Percentiles rank a stretch among this genome's conserved stretches.
phyloP scores from a whole-genome alignment of 2,329 filamentous ascomycete species.

The Curvularia sp. region DNA sequence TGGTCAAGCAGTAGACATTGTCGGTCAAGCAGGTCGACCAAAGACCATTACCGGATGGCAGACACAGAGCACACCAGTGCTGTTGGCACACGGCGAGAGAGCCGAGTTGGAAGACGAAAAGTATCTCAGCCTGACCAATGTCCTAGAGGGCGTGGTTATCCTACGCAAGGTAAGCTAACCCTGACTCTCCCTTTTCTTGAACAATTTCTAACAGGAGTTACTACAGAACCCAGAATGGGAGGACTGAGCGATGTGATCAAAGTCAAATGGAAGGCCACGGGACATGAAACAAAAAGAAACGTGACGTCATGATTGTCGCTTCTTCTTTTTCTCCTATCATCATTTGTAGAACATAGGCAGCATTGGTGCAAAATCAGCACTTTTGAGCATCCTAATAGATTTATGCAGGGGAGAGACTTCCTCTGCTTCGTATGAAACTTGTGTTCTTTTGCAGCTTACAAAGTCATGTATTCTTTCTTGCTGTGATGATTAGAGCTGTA shows the following conservation, averaged over 20 bases:
- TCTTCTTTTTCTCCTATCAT: not conserved
- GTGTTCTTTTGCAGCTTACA: not conserved
- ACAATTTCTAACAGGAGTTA: constrained; percentile 18
- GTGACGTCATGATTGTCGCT: constrained; percentile 3
- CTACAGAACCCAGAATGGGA: constrained; percentile 56
- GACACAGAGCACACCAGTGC: constrained; percentile 97
- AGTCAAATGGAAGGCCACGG: not conserved
- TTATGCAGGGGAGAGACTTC: constrained; percentile 23
- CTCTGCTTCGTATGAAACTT: not conserved
- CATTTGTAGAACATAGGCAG: constrained; percentile 11
- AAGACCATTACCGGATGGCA: constrained; percentile 99
- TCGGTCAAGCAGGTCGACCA: constrained; percentile 93
- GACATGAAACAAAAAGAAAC: constrained; percentile 8
- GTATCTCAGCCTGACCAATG: constrained; percentile 90
- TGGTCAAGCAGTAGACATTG: constrained; percentile 96
- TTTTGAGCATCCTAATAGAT: constrained; percentile 40
- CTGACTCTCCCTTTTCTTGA: not conserved
- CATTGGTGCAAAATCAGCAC: constrained; percentile 18
- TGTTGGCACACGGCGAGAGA: constrained; percentile 92
- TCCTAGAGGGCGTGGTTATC: constrained; percentile 92
- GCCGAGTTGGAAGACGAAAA: constrained; percentile 98
- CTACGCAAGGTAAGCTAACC: constrained; percentile 80
- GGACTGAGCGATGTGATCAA: constrained; percentile 36
- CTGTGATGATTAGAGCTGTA: not conserved
- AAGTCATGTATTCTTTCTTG: not conserved